Base-by-base conservation (phyloP, 768 basidiomycete species). In the Tylopilus rubrobrunneus region DNA sequence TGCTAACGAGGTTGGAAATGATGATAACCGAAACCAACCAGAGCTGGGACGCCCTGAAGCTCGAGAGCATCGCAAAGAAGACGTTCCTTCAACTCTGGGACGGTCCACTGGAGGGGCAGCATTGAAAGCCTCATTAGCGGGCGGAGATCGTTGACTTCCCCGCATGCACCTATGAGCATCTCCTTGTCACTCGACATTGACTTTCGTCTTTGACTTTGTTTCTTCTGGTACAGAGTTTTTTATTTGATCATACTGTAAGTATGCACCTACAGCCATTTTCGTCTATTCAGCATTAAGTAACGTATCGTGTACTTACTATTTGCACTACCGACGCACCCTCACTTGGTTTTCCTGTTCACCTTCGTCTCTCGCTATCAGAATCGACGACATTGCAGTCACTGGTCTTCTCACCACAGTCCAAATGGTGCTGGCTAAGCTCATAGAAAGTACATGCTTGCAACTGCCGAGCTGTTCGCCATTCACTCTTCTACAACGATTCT, bases 1-100 rank as follows among this genome's bases (percentile, higher is more conserved):
- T 39, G 21, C 44, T n/a, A 39, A 41, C 4, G 56, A 51, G 23
- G 39, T 41, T 25, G 53, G 48, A 19, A 40, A 37, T 44, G 53
- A 55, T 29, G 51, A 57, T 43, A 48, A 48, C 28, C 12, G 33
- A 23, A 45, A 57, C n/a, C 44, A 52, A 50, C 8, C 41, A 44
- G 58, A 42, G 44, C 49, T 27, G 17, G 49, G 45, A n/a, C 45
- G 33, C 17, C 23, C 42, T 49, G 53, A 58, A 43, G 27, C 40
- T 40, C 52, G 37, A 36, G 53, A 49, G 29, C 46, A 33, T 31
- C 48, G 47, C 41, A 57, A 64, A 31, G 62, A 63, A 47, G 60
- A 66, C 25, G 45, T 57, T 21, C 56, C 61, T 11, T 60, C 60
- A 3, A 70, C 68, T 3, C 40, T 68, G 39, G 66, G 68, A 45